Evolutionary conservation across 768 basidiomycete genomes (phyloP).

Genomic region (Punctularia strigosozonata): DNA sequence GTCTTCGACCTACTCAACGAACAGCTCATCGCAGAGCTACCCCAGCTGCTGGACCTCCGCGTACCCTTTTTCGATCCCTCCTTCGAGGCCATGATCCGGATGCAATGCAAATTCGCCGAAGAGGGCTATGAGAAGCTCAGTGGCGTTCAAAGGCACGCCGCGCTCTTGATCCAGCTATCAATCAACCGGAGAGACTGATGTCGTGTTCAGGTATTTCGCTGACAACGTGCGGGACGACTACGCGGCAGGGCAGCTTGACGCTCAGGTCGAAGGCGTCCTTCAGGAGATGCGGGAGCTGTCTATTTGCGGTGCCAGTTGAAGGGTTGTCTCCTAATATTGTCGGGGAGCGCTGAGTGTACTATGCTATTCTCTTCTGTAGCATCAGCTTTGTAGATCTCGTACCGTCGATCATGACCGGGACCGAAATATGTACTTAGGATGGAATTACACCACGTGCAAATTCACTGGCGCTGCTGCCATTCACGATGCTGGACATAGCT

Average conservation of each 20-base stretch:
- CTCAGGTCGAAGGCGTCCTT: slow-evolving; percentile 92
- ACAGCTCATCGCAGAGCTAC: slow-evolving; percentile 83
- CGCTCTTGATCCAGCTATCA: slow-evolving; percentile 4
- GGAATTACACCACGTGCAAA: too few relatives aligned
- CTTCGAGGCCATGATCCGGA: slow-evolving; percentile 97
- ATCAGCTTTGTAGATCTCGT: too few relatives aligned
- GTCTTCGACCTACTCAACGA: slow-evolving; percentile 90
- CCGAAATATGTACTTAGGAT: too few relatives aligned
- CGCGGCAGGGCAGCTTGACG: slow-evolving; percentile 90
- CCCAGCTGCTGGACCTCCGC: slow-evolving; percentile 85
- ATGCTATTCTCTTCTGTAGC: too few relatives aligned
- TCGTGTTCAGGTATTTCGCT: slow-evolving; percentile 59
- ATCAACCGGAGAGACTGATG: neutral
- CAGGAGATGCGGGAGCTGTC: slow-evolving; percentile 95
- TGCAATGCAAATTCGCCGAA: slow-evolving; percentile 96
- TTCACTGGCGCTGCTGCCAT: too few relatives aligned
- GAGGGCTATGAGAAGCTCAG: slow-evolving; percentile 97
- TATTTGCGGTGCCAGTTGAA: slow-evolving; percentile 88
- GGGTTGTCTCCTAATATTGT: too few relatives aligned
- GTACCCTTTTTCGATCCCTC: slow-evolving; percentile 98
- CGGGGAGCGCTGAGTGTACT: too few relatives aligned
- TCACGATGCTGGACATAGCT: too few relatives aligned
- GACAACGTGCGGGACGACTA: slow-evolving; percentile 93
- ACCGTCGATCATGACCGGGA: too few relatives aligned
- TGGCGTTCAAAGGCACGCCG: slow-evolving; percentile 71